Evolutionary conservation across 1,284 basidiomycete species (phyloP).

Genomic region (Ustilago esculenta): DNA sequence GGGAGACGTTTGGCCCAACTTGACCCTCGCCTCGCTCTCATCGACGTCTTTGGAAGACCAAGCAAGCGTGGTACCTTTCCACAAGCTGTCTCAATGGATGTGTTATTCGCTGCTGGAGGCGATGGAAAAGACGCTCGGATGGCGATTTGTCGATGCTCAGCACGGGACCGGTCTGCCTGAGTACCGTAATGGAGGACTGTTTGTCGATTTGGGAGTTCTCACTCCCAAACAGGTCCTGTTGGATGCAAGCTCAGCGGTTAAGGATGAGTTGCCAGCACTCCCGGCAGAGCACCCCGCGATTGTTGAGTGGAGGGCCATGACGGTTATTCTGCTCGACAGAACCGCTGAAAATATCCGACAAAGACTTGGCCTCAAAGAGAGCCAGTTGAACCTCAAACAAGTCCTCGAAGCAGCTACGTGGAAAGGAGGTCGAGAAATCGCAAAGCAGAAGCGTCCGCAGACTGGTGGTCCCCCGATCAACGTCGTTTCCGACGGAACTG

Average conservation of each 20-base stretch:
- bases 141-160: slow-evolving; percentile 79
- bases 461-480: slow-evolving; percentile 83
- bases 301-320: slow-evolving; percentile 94
- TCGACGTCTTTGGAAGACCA: not conserved
- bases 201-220: slow-evolving; percentile 78
- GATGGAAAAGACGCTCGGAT: slow-evolving; percentile 71
- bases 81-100: slow-evolving; percentile 88
- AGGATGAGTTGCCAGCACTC: slow-evolving; percentile 64
- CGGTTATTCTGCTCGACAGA: slow-evolving; percentile 79
- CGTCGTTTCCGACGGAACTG: slow-evolving; percentile 42
- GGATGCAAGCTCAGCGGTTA: slow-evolving; percentile 71
- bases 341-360: slow-evolving; percentile 33
- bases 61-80: slow-evolving; percentile 81
- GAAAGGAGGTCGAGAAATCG: slow-evolving; percentile 90
- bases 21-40: slow-evolving; percentile 16
- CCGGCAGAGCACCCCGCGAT: slow-evolving; percentile 85
- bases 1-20: slow-evolving; percentile 85
- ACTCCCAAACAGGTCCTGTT: slow-evolving; percentile 30
- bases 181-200: slow-evolving; percentile 73
- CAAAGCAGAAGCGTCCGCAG: slow-evolving; percentile 77
- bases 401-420: slow-evolving; percentile 92
- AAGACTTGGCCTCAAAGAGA: slow-evolving; percentile 64
- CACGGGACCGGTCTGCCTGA: slow-evolving; percentile 73
- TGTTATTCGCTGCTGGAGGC: slow-evolving; percentile 57
- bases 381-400: slow-evolving; percentile 79